Percentiles rank a stretch among this genome's conserved stretches.
These are phyloP conservation scores for Coemansia sp. DNA, from an alignment of 192 early-diverging fungal genomes.

Conservation along the genomic window DNA sequence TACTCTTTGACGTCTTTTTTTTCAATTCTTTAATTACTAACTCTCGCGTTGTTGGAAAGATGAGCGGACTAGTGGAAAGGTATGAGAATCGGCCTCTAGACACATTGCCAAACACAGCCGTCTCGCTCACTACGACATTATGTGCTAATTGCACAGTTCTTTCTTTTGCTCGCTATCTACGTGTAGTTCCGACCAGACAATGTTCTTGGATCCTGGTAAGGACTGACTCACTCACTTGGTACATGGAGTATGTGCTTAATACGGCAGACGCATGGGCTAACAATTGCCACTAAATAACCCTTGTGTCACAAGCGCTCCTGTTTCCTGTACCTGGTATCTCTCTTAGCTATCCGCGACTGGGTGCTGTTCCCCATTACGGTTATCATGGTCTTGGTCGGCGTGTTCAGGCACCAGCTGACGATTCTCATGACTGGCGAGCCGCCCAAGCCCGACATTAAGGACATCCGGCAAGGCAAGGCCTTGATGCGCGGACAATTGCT, in stretches of 20 bases:
- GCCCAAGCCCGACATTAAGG: constrained; percentile 75
- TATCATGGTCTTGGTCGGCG: constrained; percentile 95
- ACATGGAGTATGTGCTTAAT: background rate
- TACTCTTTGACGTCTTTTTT: background rate
- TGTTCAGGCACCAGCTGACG: constrained; percentile 91
- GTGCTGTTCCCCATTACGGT: constrained; percentile 95
- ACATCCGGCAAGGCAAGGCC: constrained; percentile 80
- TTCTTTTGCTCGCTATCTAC: background rate
- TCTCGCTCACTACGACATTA: background rate
- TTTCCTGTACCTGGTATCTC: background rate
- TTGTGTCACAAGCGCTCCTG: background rate
- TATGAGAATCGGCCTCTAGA: background rate
- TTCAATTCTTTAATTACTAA: background rate
- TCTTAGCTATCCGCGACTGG: constrained; percentile 80
- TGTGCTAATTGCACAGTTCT: background rate
- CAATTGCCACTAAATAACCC: background rate
- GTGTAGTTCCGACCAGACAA: constrained; percentile 52
- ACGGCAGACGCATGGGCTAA: background rate
- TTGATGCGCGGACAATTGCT: constrained; percentile 72
- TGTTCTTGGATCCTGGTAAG: constrained; percentile 69
- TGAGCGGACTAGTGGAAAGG: constrained; percentile 40
- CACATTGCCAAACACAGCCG: background rate
- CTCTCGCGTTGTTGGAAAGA: constrained; percentile 7
- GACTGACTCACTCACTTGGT: background rate
- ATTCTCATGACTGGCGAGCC: constrained; percentile 81